phyloP scores from a whole-genome alignment of 495 filamentous ascomycete species.

The Amniculicola lignicola region DNA sequence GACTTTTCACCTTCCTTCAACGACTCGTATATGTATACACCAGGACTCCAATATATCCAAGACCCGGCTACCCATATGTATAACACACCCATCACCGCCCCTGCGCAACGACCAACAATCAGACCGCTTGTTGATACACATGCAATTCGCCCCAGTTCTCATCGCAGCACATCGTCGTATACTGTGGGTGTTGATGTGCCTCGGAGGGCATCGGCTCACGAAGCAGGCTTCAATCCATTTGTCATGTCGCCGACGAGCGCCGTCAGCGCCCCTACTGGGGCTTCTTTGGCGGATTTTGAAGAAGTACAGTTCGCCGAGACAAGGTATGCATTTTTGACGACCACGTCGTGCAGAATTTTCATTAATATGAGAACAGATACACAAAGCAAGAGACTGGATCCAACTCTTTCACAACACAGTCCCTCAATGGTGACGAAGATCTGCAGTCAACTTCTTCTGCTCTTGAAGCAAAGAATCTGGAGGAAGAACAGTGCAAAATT shows the following conservation, averaged over 20 bases:
- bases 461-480: conserved; percentile 23
- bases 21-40: no score
- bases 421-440: conserved; percentile 28
- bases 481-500: conserved; percentile 29
- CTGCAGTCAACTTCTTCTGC: conserved; percentile 12
- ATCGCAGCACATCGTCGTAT: conserved; percentile 8
- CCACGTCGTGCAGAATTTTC: background rate
- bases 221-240: background rate
- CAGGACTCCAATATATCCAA: no score
- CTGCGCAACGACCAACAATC: conserved; percentile 1
- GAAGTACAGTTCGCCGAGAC: conserved; percentile 4
- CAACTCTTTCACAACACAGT: conserved; percentile 12
- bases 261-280: background rate
- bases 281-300: background rate
- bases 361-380: background rate
- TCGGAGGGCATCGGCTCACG: conserved; percentile 6
- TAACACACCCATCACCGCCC: background rate
- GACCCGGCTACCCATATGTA: background rate
- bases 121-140: conserved; percentile 15
- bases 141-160: background rate
- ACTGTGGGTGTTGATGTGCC: background rate
- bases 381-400: conserved; percentile 19
- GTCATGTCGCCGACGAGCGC: conserved; percentile 17
- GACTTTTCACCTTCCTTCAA: no score
- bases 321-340: conserved; percentile 11